A percentile compares a stretch with the other conserved stretches of the same genome.
Evolutionary conservation across 805 yeast species (phyloP).

Genomic region (Scheffersomyces spartinae): DNA sequence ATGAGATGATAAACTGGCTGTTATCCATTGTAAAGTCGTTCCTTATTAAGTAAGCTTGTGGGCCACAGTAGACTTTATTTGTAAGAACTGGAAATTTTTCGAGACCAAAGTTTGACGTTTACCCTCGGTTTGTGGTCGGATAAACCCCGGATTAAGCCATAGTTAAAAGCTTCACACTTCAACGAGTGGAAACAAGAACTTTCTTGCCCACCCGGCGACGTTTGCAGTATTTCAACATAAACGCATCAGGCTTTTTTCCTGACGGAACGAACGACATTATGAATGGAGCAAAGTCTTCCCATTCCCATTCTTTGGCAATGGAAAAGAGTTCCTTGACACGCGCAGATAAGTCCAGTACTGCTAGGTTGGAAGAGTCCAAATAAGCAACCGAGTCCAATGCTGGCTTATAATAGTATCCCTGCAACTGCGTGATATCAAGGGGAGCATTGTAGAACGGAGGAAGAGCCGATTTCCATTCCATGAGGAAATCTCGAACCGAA

Average conservation of each 20-base stretch:
- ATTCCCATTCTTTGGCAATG: constrained; percentile 23
- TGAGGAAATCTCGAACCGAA: constrained; percentile 57
- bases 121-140: too few species aligned
- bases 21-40: too few species aligned
- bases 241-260: constrained; percentile 25
- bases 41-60: too few species aligned
- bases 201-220: constrained; percentile 23
- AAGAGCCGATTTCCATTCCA: constrained; percentile 50
- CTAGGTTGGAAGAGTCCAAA: too few species aligned
- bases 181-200: constrained; percentile 19
- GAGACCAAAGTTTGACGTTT: too few species aligned
- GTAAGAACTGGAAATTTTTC: too few species aligned
- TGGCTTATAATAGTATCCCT: constrained; percentile 46
- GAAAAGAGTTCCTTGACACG: constrained; percentile 22
- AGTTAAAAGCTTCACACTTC: too few species aligned
- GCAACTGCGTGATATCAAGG: constrained; percentile 40
- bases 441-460: constrained; percentile 56
- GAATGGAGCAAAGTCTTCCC: constrained; percentile 27
- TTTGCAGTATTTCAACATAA: constrained; percentile 25
- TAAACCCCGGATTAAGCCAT: too few species aligned
- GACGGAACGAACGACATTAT: constrained; percentile 18
- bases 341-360: constrained; percentile 12
- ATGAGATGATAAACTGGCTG: too few species aligned
- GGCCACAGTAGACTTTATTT: too few species aligned
- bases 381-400: constrained; percentile 35